Base-by-base conservation (phyloP, 2,329 filamentous ascomycete species). In the Berkeleyomyces rouxiae region DNA sequence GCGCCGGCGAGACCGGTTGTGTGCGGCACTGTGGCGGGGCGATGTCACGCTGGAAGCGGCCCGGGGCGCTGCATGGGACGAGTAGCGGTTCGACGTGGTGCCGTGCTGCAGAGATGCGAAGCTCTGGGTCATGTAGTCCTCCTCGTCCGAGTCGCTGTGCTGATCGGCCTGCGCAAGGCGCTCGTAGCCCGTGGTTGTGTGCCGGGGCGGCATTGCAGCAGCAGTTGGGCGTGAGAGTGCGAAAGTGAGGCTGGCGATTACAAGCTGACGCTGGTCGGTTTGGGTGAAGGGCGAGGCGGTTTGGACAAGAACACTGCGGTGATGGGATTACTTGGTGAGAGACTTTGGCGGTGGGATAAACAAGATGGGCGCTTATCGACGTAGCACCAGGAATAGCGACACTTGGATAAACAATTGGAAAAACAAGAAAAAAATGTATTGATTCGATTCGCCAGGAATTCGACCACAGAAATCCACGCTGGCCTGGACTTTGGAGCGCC, bases 111-210 rank as follows among this genome's bases (percentile, higher is more conserved):
- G 72, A n/a, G 82, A 80, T 57, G 78, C 75, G 66, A 79, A 79
- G 60, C 75, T 76, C 58, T 79, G 75, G 67, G 76, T 76, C 65
- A 83, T 75, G 66, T 80, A 77, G 64, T 85, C 82, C 55, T 83
- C 78, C 65, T 80, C 77, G 62, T 85, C 83, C 51, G 82, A 78
- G 66, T 88, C 85, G 61, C 85, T 87, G 63, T 86, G 83, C 68
- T 86, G 83, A 70, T 91, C 88, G 68, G 87, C 88, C 74, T 93
- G 88, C 66, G 88, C 85, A 64, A 93, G 84, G 70, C 87, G 87
- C 73, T 90, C 88, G 75, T 93, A 93, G 73, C 88, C 88, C 67
- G 88, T 91, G 51, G 86, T 88, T 64, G 86, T 79, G 66, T 86
- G 87, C 64, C 85, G 81, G 71, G 82, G 83, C 69, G 85, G 79